A percentile compares a stretch with the other conserved stretches of the same genome.
phyloP scores from a whole-genome alignment of 2,329 filamentous ascomycete genomes.

The Camillea tinctor region DNA sequence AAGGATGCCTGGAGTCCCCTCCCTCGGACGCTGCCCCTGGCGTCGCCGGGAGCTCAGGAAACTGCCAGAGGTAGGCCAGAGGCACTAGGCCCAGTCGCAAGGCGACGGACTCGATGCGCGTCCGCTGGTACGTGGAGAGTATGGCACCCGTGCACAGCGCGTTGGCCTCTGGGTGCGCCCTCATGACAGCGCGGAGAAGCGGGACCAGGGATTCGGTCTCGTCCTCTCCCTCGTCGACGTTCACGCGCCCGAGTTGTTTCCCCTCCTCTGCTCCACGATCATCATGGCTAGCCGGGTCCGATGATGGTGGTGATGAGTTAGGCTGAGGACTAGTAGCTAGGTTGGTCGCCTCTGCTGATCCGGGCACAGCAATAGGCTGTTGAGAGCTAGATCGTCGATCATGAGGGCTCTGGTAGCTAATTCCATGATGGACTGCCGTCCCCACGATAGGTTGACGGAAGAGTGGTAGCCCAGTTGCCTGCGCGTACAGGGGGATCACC shows the following conservation, averaged over 20 bases:
- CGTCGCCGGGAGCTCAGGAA: slow-evolving; percentile 57
- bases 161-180: slow-evolving; percentile 74
- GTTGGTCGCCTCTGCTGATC: background rate
- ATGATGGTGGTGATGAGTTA: background rate
- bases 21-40: background rate
- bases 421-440: slow-evolving; percentile 64
- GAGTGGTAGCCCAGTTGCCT: slow-evolving; percentile 76
- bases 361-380: background rate
- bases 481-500: slow-evolving; percentile 79
- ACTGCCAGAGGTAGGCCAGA: slow-evolving; percentile 91
- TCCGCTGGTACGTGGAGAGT: slow-evolving; percentile 92
- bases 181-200: slow-evolving; percentile 66
- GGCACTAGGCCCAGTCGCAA: slow-evolving; percentile 78
- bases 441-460: slow-evolving; percentile 79
- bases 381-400: slow-evolving; percentile 10
- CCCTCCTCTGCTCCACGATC: slow-evolving; percentile 16
- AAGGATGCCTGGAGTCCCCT: no score
- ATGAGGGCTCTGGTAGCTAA: slow-evolving; percentile 61
- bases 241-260: slow-evolving; percentile 17
- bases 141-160: slow-evolving; percentile 91
- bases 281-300: background rate
- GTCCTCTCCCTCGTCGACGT: slow-evolving; percentile 47
- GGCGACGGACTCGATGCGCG: slow-evolving; percentile 89
- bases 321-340: background rate
- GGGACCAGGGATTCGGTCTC: slow-evolving; percentile 87